Base-by-base conservation (phyloP, 306 rosid genomes). In the Alnus rubra region DNA sequence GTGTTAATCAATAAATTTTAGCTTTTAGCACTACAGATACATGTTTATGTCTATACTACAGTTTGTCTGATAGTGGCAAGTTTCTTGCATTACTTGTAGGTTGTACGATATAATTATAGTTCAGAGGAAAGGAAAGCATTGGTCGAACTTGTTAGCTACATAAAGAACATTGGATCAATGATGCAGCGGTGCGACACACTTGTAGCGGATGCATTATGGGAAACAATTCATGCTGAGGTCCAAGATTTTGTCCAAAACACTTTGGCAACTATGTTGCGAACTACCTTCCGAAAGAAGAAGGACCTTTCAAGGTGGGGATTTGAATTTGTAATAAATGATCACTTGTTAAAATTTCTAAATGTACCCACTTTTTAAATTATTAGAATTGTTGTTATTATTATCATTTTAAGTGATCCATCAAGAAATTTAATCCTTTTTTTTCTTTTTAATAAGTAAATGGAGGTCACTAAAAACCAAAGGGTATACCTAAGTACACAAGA, bases 231-330 rank as follows among this genome's bases (percentile, higher is more conserved):
- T 84, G 89, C 98, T 6, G 98, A 95, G 88, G 98, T 95, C 79
- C 98, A 95, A 81, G 98, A 95, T 88, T 95, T 95, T 89, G 98
- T 95, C 58, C 98, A 95, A 82, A 95, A 95, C 88, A 89, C 98
- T 52, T 81, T 95, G 82, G 98, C 98, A 74, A 84, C 94, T 62
- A 95, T 95, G 98, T 76, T 92, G 84, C 88, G 92, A 74, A 95
- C 98, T 79, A 91, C 98, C 77, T 95, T 95, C 78, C 91, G 98
- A 76, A 95, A 92, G 92, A 95, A 95, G 90, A 95, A 95, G 85
- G 98, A 95, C 60, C 94, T 95, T 68, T 91, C 97, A 78, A 95
- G 98, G 98, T 91, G 82, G 84, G 83, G 54, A 70, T 84, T 55
- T 60, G 50, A 63, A 51, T 80, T 78, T 55, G 33, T 56, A 55